Evolutionary conservation across 1,284 basidiomycete genomes (phyloP).

Genomic region (Rhodotorula sp.): DNA sequence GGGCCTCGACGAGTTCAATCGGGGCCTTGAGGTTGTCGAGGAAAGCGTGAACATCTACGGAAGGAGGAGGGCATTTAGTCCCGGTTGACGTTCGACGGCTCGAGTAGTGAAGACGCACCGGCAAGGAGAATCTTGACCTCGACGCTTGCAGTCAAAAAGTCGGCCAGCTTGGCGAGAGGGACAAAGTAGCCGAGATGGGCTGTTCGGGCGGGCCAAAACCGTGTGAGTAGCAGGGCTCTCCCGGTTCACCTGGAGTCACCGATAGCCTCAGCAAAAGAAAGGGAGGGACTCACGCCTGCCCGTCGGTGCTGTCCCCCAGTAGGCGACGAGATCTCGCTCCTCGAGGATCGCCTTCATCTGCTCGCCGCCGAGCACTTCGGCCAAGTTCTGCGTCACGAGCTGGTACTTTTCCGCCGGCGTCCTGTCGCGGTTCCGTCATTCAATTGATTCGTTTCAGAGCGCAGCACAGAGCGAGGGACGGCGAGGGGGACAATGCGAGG

Average conservation of each 20-base stretch:
- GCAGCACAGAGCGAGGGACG: neutral
- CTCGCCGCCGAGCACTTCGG: conserved; percentile 86
- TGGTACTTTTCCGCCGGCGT: conserved; percentile 67
- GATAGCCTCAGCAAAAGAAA: neutral
- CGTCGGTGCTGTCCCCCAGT: conserved; percentile 86
- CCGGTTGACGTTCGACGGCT: too few species aligned
- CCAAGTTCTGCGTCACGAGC: conserved; percentile 79
- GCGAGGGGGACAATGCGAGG: neutral
- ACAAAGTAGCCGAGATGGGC: conserved; percentile 98
- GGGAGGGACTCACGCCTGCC: conserved; percentile 71
- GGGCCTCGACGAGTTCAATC: conserved; percentile 82
- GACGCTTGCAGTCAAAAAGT: conserved; percentile 89
- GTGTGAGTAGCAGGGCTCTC: neutral
- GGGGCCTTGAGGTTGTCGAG: conserved; percentile 97
- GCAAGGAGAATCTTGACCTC: conserved; percentile 86
- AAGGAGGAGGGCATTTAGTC: neutral
- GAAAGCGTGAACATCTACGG: conserved; percentile 89
- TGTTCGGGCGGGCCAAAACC: conserved; percentile 47
- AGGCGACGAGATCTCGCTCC: conserved; percentile 64
- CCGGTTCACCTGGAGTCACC: neutral
- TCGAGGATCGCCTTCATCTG: conserved; percentile 75
- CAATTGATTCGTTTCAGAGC: neutral
- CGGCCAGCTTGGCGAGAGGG: conserved; percentile 81
- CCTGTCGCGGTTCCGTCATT: neutral
- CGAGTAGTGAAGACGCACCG: conserved; percentile 55